Evolutionary conservation across 2,329 filamentous ascomycete genomes (phyloP).

Genomic region (Endocalyx cinctus): DNA sequence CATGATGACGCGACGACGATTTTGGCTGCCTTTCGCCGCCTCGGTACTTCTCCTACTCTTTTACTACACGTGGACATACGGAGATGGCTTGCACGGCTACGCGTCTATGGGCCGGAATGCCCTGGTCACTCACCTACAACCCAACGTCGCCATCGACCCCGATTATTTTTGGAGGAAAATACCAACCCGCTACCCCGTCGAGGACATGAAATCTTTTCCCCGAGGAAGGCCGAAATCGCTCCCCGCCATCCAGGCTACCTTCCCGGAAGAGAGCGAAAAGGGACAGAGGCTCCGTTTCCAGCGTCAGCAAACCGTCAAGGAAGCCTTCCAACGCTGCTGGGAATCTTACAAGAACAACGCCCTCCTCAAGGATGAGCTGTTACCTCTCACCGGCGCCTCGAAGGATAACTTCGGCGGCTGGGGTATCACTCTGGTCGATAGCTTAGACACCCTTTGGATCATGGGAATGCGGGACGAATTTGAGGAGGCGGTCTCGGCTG

Average conservation of each 20-base stretch:
- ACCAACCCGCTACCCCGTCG: conserved; percentile 17
- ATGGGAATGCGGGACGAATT: conserved; percentile 44
- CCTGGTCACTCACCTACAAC: conserved; percentile 5
- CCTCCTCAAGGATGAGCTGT: conserved; percentile 38
- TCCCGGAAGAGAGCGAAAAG: conserved; percentile 11
- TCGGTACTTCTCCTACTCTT: not conserved
- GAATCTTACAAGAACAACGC: conserved; percentile 36
- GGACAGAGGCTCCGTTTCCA: conserved; percentile 12
- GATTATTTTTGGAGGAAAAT: conserved; percentile 22
- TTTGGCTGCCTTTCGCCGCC: not conserved
- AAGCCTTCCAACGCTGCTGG: conserved; percentile 25
- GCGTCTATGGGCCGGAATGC: not conserved
- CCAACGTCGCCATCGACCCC: conserved; percentile 13
- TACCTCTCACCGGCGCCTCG: conserved; percentile 34
- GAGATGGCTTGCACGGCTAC: not conserved
- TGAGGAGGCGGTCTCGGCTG: conserved; percentile 35
- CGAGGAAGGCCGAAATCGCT: conserved; percentile 14
- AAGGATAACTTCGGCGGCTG: conserved; percentile 39
- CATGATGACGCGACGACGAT: not conserved
- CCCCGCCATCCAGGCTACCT: conserved; percentile 17
- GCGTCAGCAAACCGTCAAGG: conserved; percentile 16
- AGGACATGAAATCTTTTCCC: conserved; percentile 16
- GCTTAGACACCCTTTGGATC: conserved; percentile 30
- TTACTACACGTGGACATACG: not conserved
- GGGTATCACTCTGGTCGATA: conserved; percentile 43